Conservation (phyloP, 805 yeast species). For the Clavispora asparagi region DNA sequence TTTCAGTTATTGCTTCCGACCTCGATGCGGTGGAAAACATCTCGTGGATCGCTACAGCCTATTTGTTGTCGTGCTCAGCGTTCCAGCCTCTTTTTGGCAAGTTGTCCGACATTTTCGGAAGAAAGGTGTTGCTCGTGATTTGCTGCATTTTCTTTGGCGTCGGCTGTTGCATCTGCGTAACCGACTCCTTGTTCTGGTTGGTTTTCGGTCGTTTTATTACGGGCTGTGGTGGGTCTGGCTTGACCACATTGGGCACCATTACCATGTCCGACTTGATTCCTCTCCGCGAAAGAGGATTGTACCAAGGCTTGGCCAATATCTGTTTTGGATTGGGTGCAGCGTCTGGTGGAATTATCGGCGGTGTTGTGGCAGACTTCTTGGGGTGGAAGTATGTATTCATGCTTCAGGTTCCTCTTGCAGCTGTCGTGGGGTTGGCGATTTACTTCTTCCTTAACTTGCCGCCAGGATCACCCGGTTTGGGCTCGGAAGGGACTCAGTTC, state of each 20-base stretch:
- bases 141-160: slow-evolving; percentile 53
- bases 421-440: slow-evolving; percentile 35
- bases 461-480: slow-evolving; percentile 52
- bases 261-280: slow-evolving; percentile 74
- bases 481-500: slow-evolving; percentile 42
- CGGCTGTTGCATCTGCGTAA: slow-evolving; percentile 52
- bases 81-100: slow-evolving; percentile 73
- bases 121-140: slow-evolving; percentile 47
- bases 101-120: slow-evolving; percentile 66
- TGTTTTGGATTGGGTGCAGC: slow-evolving; percentile 67
- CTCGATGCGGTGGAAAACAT: slow-evolving; percentile 57
- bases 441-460: slow-evolving; percentile 42
- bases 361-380: slow-evolving; percentile 47
- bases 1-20: slow-evolving; percentile 65
- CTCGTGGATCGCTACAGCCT: slow-evolving; percentile 73
- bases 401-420: slow-evolving; percentile 39
- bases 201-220: slow-evolving; percentile 65
- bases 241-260: slow-evolving; percentile 69
- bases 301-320: slow-evolving; percentile 78
- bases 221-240: slow-evolving; percentile 92
- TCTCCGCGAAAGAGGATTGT: slow-evolving; percentile 69
- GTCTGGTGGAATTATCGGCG: slow-evolving; percentile 43
- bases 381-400: slow-evolving; percentile 48
- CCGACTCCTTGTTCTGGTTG: slow-evolving; percentile 42
- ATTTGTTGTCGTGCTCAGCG: slow-evolving; percentile 62